Base-by-base conservation (phyloP, 768 basidiomycete species). In the Gyrodon lividus region DNA sequence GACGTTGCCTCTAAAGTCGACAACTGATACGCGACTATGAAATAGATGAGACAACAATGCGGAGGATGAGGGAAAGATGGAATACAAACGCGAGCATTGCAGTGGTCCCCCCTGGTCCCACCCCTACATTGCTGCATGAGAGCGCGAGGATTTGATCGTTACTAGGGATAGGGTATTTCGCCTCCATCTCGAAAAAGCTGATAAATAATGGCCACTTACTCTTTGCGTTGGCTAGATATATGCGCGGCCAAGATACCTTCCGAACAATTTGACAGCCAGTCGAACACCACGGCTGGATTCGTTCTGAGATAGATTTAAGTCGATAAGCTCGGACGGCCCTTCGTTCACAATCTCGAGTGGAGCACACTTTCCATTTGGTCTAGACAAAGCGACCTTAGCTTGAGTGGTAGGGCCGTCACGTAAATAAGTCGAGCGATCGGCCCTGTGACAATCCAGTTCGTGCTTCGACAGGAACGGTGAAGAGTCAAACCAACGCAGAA, bases 31-130 rank as follows among this genome's bases (percentile, higher is more conserved):
- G 44, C 78, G 77, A 40, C 79, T 81, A 61, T 19, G 28, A 49
- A 17, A 37, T 34, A 2, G 19, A 42, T 59, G 54, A 55, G 59
- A 47, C 35, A 46, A 38, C 30, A 33, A 52, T 8, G 49, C 23
- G 26, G 39, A 41, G 46, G 44, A 43, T 5, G 33, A 26, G 38
- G 33, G 48, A 48, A 54, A 23, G 37, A 45, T 33, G 22, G 48
- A 28, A 46, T 38, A 77, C 85, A 56, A 72, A 90, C 89, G 88
- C 89, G 31, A 92, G 74, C 83, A 92, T 87, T 34, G 84, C 80
- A 2, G 89, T 92, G 14, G 85, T 85, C 6, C 89, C 89, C 3
- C 89, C 88, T 16, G 86, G 84, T 24, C 88, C 88, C 33, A 87
- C 84, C 12, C 89, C 89, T n/a, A 90, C 84, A 56, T 82, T 83